A percentile compares a stretch with the other conserved stretches of the same genome.
phyloP scores from a whole-genome alignment of 129 eudicot species.

The Saussurea involucrata region DNA sequence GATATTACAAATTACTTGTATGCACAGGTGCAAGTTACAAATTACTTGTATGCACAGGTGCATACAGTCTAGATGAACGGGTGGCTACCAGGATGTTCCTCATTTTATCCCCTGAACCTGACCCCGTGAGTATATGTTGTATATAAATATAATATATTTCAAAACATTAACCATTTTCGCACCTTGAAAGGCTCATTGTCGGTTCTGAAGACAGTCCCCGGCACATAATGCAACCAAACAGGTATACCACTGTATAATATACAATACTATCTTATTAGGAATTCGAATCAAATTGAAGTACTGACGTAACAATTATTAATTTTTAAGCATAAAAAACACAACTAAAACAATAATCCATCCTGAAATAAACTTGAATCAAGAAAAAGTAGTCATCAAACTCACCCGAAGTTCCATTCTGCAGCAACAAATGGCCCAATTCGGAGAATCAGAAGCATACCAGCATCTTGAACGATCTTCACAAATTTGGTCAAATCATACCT shows the following conservation, averaged over 20 bases:
- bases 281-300: not conserved
- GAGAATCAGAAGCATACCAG: constrained; percentile 85
- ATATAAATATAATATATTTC: no score
- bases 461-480: constrained; percentile 87
- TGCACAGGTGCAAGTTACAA: no score
- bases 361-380: not conserved
- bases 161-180: constrained; percentile 8
- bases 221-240: constrained; percentile 95
- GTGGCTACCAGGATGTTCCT: no score
- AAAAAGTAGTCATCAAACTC: constrained; percentile 14
- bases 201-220: constrained; percentile 87
- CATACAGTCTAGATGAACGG: no score
- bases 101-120: no score
- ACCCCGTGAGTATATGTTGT: no score
- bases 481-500: constrained; percentile 87
- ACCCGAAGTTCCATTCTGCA: constrained; percentile 99
- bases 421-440: constrained; percentile 98
- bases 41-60: no score
- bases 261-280: constrained; percentile 17
- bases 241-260: constrained; percentile 73
- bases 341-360: not conserved
- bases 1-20: no score
- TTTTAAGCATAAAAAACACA: not conserved
- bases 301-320: no score
- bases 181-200: constrained; percentile 96